Evolutionary conservation across 345 rosid species (phyloP).

Genomic region (Heritiera littoralis): DNA sequence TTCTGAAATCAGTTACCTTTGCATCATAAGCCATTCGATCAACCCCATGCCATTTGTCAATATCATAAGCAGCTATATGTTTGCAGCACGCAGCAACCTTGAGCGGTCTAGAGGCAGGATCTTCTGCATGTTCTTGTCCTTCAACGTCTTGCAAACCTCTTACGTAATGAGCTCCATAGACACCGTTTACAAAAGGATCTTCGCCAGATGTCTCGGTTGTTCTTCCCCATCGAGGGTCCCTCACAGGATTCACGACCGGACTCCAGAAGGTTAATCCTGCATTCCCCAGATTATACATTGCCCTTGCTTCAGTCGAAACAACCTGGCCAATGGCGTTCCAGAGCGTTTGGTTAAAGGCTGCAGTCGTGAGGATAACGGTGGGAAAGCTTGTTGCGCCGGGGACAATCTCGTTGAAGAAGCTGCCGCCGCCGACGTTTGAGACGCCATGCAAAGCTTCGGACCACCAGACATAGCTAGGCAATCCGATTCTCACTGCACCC

Average conservation of each 20-base stretch:
- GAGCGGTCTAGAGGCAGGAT: slow-evolving; percentile 30
- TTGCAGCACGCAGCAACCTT: slow-evolving; percentile 57
- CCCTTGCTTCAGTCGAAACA: slow-evolving; percentile 48
- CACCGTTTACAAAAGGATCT: slow-evolving; percentile 31
- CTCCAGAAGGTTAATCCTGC: slow-evolving; percentile 41
- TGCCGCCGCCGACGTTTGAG: neutral
- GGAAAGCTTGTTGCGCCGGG: slow-evolving; percentile 24
- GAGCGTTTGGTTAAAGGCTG: slow-evolving; percentile 12
- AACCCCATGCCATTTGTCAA: slow-evolving; percentile 52
- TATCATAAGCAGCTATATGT: slow-evolving; percentile 58
- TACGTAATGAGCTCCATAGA: neutral
- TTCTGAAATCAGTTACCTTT: slow-evolving; percentile 24
- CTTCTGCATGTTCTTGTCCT: neutral
- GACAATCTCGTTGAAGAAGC: neutral
- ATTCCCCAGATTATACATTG: slow-evolving; percentile 40
- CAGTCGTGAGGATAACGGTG: slow-evolving; percentile 14
- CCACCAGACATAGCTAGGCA: slow-evolving; percentile 22
- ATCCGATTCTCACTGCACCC: neutral
- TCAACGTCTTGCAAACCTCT: slow-evolving; percentile 53
- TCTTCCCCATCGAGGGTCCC: slow-evolving; percentile 60
- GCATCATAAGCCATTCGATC: slow-evolving; percentile 45
- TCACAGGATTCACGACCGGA: slow-evolving; percentile 36
- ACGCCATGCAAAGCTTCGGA: slow-evolving; percentile 25
- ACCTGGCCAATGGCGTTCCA: slow-evolving; percentile 19
- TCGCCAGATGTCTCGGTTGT: slow-evolving; percentile 54